These are phyloP conservation scores for Strigomonas galati DNA, from an alignment of 208 protist species.

Conservation along the genomic window DNA sequence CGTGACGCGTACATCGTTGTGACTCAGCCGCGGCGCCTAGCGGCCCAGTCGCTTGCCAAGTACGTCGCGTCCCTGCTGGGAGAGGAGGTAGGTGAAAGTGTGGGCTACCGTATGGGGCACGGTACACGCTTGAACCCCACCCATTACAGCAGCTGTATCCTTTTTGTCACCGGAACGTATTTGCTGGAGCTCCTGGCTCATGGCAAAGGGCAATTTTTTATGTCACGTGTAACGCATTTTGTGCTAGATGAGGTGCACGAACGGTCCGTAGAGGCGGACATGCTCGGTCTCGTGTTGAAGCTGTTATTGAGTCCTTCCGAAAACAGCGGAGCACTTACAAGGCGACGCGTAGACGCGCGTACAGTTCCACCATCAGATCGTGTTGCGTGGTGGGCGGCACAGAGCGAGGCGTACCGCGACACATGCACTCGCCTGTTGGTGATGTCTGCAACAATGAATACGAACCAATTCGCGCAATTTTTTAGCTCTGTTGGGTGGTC, in stretches of 20 bases:
- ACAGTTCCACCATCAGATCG: too few species aligned
- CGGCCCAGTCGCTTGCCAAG: constrained; percentile 25
- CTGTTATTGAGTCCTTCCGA: too few species aligned
- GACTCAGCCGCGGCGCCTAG: constrained; percentile 45
- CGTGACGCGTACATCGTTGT: constrained; percentile 18
- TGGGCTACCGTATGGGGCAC: constrained; percentile 51
- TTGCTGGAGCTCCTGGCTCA: constrained; percentile 27
- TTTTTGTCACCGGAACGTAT: constrained; percentile 27
- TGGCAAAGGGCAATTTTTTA: constrained; percentile 21
- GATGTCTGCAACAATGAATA: constrained; percentile 35
- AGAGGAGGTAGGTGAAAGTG: constrained; percentile 16
- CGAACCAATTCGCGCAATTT: constrained; percentile 17
- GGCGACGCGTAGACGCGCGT: too few species aligned
- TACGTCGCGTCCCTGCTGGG: constrained; percentile 20
- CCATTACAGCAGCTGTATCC: constrained; percentile 21
- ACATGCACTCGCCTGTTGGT: constrained; percentile 17
- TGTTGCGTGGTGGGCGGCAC: constrained; percentile 1
- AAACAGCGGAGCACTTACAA: too few species aligned
- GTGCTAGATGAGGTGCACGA: constrained; percentile 56
- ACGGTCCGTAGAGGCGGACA: constrained; percentile 31
- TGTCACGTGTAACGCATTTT: constrained; percentile 26
- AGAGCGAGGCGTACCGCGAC: neutral
- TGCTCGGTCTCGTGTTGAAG: constrained; percentile 36
- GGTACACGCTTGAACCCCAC: constrained; percentile 22
- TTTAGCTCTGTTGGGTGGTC: constrained; percentile 18